A percentile compares a stretch with the other conserved stretches of the same genome.
Conservation (phyloP, 257 asterid species). For the Schizonepeta tenuifolia region DNA sequence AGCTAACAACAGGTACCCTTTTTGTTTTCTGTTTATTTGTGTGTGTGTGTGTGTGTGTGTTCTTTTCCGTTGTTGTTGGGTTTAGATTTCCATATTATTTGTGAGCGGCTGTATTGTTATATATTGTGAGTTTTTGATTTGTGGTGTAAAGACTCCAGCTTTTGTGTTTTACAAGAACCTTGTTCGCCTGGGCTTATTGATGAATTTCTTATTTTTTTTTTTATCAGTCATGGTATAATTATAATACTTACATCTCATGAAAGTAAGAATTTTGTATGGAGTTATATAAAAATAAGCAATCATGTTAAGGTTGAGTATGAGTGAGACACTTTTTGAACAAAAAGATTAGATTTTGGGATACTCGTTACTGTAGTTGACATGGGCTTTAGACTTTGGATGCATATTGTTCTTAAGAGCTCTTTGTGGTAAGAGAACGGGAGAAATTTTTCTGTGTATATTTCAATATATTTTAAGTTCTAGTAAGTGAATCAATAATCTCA, state of each 20-base stretch:
- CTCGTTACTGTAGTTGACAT: not conserved
- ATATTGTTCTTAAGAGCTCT: too few relatives aligned
- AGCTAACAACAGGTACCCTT: slow-evolving; percentile 32
- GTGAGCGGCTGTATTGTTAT: not conserved
- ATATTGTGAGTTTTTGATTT: slow-evolving; percentile 27
- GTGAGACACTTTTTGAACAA: not conserved
- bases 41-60: not conserved
- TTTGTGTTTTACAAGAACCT: slow-evolving; percentile 31
- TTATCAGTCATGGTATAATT: not conserved
- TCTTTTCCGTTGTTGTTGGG: not conserved
- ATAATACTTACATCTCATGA: not conserved
- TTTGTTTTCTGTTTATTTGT: not conserved
- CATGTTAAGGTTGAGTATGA: not conserved
- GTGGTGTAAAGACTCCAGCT: slow-evolving; percentile 31
- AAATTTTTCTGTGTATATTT: too few relatives aligned
- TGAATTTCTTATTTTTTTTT: slow-evolving; percentile 20
- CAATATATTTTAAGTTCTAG: not conserved
- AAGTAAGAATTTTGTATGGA: slow-evolving; percentile 3
- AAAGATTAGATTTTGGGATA: not conserved
- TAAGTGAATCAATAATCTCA: not conserved
- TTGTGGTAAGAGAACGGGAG: too few relatives aligned
- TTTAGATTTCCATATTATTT: not conserved
- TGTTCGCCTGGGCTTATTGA: slow-evolving; percentile 27
- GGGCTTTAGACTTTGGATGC: too few relatives aligned
- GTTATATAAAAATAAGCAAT: not conserved